These are phyloP conservation scores for Tylopilus cervinicoccineus DNA, from an alignment of 768 basidiomycete genomes.

Conservation along the genomic window DNA sequence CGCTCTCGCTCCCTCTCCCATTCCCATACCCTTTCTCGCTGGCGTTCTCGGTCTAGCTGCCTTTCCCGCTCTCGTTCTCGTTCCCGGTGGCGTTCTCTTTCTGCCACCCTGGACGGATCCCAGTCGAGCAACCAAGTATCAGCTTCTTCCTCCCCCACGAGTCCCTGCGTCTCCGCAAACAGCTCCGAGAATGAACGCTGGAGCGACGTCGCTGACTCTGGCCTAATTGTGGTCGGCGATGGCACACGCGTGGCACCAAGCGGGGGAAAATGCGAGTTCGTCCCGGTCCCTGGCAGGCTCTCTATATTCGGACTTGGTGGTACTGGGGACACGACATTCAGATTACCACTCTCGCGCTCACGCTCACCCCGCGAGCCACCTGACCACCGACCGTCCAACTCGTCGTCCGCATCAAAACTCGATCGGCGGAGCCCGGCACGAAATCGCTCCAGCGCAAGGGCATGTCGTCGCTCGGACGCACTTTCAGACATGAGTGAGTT, in stretches of 20 bases:
- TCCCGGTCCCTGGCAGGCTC: slow-evolving; percentile 6
- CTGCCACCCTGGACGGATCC: slow-evolving; percentile 12
- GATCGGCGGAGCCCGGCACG: slow-evolving; percentile 20
- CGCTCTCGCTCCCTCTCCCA: slow-evolving; percentile 20
- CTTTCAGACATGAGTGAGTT: slow-evolving; percentile 44
- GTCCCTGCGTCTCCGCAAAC: slow-evolving; percentile 15
- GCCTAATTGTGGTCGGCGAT: slow-evolving; percentile 1
- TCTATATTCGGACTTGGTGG: slow-evolving; percentile 14
- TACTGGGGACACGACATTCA: slow-evolving; percentile 11
- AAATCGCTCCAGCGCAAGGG: slow-evolving; percentile 35
- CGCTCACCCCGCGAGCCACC: slow-evolving; percentile 16
- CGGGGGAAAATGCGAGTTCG: slow-evolving; percentile 7
- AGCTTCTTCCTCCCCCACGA: slow-evolving; percentile 6
- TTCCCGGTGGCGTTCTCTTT: slow-evolving; percentile 9
- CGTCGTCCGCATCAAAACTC: slow-evolving; percentile 25
- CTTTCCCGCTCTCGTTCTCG: slow-evolving; percentile 9
- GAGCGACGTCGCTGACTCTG: slow-evolving; percentile 4
- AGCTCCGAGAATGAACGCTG: slow-evolving; percentile 24
- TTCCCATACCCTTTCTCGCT: slow-evolving; percentile 16
- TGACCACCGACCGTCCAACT: slow-evolving; percentile 22
- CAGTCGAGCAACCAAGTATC: slow-evolving; percentile 17
- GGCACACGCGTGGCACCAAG: slow-evolving; percentile 1
- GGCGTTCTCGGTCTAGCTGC: slow-evolving; percentile 11
- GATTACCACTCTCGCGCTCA: slow-evolving; percentile 11
- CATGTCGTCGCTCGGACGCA: slow-evolving; percentile 39